These are phyloP conservation scores for Colletotrichum sublineola DNA, from an alignment of 2,329 filamentous ascomycete species.

Conservation along the genomic window DNA sequence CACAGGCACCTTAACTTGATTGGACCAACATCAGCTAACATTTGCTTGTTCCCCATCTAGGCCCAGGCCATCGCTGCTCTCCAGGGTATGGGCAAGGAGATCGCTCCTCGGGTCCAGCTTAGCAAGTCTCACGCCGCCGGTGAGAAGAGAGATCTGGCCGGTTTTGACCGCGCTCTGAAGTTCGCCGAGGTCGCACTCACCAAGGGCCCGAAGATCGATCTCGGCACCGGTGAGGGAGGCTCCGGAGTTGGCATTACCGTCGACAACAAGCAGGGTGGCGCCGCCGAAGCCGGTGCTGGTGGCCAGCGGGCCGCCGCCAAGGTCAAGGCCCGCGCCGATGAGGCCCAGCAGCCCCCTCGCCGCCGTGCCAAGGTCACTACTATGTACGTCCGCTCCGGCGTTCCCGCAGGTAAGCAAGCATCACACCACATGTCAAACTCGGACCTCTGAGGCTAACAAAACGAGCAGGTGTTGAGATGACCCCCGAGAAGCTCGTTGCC, in stretches of 20 bases:
- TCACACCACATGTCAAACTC: neutral
- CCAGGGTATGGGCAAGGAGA: constrained; percentile 64
- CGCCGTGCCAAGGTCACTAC: constrained; percentile 60
- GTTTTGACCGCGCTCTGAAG: constrained; percentile 57
- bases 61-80: constrained; percentile 58
- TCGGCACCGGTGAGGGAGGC: constrained; percentile 55
- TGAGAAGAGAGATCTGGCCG: constrained; percentile 55
- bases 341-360: constrained; percentile 46
- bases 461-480: constrained; percentile 34
- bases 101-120: constrained; percentile 55
- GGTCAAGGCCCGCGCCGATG: constrained; percentile 38
- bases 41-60: constrained; percentile 42
- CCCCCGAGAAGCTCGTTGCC: constrained; percentile 38
- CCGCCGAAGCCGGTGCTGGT: constrained; percentile 18
- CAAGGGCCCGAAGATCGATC: constrained; percentile 55
- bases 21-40: constrained; percentile 26
- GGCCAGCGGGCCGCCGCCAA: constrained; percentile 9
- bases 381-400: constrained; percentile 61
- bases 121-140: constrained; percentile 42
- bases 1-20: constrained; percentile 19
- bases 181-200: constrained; percentile 56
- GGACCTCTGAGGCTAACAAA: neutral
- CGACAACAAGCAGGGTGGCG: constrained; percentile 49
- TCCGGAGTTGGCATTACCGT: constrained; percentile 57
- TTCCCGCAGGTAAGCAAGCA: constrained; percentile 56